Percentiles rank a stretch among this genome's conserved stretches.
These are phyloP conservation scores for Rhodocollybia butyracea DNA, from an alignment of 768 basidiomycete genomes.

Conservation along the genomic window DNA sequence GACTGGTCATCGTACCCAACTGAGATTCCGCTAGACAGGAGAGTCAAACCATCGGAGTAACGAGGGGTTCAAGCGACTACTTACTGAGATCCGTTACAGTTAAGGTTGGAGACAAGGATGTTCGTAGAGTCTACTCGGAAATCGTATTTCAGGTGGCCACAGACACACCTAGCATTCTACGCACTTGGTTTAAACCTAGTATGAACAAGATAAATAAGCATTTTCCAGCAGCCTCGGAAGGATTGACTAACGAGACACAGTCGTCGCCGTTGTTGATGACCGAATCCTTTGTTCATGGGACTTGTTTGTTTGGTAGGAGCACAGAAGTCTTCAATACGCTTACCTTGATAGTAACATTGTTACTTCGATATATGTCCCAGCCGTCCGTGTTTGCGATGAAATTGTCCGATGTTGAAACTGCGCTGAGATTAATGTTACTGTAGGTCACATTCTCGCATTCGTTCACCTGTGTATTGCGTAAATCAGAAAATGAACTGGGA, in stretches of 20 bases:
- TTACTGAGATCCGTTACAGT: slow-evolving; percentile 59
- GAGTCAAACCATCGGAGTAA: background rate
- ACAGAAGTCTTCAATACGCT: too few species aligned
- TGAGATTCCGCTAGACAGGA: slow-evolving; percentile 45
- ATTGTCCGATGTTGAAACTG: slow-evolving; percentile 42
- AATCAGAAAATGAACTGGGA: background rate
- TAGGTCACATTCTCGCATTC: slow-evolving; percentile 44
- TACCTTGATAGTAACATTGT: slow-evolving; percentile 46
- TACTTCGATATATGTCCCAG: slow-evolving; percentile 61
- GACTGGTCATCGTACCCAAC: slow-evolving; percentile 32
- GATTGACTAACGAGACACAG: slow-evolving; percentile 59
- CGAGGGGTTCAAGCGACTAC: slow-evolving; percentile 11
- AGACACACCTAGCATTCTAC: background rate
- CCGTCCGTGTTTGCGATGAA: slow-evolving; percentile 53
- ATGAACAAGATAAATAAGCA: slow-evolving; percentile 59
- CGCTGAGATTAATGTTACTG: slow-evolving; percentile 43
- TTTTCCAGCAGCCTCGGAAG: too few species aligned
- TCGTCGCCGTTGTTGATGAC: slow-evolving; percentile 55
- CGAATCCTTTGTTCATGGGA: slow-evolving; percentile 43
- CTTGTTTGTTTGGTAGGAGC: too few species aligned
- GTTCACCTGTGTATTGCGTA: slow-evolving; percentile 32
- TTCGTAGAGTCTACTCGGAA: slow-evolving; percentile 43
- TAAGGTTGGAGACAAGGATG: slow-evolving; percentile 51
- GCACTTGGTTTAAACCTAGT: slow-evolving; percentile 58
- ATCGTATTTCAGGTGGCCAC: background rate